These are phyloP conservation scores for Mrakia gelida DNA, from an alignment of 768 basidiomycete genomes.

Conservation along the genomic window DNA sequence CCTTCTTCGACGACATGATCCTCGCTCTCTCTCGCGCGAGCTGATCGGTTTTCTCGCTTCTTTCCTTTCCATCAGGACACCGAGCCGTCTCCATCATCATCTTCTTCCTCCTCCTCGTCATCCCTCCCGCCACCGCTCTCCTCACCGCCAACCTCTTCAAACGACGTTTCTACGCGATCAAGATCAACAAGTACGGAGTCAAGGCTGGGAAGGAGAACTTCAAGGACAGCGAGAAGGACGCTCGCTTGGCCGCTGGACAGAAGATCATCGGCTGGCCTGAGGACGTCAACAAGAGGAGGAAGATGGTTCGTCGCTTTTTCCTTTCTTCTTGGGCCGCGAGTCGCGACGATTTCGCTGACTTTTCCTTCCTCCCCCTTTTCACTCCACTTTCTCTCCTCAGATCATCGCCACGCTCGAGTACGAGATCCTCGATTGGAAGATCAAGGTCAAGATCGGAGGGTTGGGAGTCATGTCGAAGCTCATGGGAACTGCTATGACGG, in stretches of 20 bases:
- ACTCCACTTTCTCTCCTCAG: too few species aligned
- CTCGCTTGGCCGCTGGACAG: constrained; percentile 30
- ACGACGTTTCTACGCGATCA: constrained; percentile 84
- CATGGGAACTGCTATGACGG: too few species aligned
- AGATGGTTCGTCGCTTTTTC: constrained; percentile 50
- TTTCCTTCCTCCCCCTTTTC: too few species aligned
- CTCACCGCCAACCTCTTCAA: constrained; percentile 77
- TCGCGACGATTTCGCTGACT: too few species aligned
- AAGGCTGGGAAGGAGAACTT: constrained; percentile 17
- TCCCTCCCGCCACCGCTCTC: constrained; percentile 81
- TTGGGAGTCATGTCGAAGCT: constrained; percentile 95
- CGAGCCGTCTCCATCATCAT: constrained; percentile 74
- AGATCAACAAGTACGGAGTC: constrained; percentile 62
- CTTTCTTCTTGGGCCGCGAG: too few species aligned
- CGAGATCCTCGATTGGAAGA: constrained; percentile 94
- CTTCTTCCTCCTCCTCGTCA: constrained; percentile 72
- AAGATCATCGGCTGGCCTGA: constrained; percentile 94
- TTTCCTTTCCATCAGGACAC: constrained; percentile 78
- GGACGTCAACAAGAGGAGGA: constrained; percentile 66
- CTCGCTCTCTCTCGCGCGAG: too few species aligned
- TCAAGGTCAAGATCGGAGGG: constrained; percentile 79
- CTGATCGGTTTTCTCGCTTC: constrained; percentile 36
- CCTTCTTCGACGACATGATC: too few species aligned
- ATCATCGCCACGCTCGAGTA: constrained; percentile 57
- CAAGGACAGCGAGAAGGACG: constrained; percentile 23